Percentiles rank a stretch among this genome's conserved stretches.
These are phyloP conservation scores for Paxillus ammoniavirescens DNA, from an alignment of 768 basidiomycete species.

Conservation along the genomic window DNA sequence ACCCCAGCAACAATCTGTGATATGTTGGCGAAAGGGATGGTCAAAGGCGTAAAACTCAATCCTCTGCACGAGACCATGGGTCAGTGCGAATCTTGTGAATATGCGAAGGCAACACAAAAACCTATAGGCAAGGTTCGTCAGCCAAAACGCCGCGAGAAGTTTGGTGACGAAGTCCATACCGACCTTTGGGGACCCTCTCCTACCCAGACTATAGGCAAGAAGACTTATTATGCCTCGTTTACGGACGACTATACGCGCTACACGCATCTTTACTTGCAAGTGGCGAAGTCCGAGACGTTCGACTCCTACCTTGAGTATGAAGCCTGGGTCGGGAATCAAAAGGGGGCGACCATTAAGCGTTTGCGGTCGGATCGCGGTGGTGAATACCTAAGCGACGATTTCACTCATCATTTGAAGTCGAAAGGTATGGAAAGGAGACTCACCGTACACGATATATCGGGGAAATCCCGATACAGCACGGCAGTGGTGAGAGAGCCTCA, in stretches of 20 bases:
- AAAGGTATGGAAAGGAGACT: too few relatives aligned
- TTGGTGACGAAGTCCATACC: conserved; percentile 16
- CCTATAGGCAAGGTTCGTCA: conserved; percentile 5
- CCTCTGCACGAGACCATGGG: conserved; percentile 2
- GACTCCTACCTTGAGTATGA: conserved; percentile 1
- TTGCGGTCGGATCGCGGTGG: conserved; percentile 5
- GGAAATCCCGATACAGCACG: too few relatives aligned
- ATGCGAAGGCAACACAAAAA: conserved; percentile 6
- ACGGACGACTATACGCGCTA: conserved; percentile 6
- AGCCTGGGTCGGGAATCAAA: conserved; percentile 1
- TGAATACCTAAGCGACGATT: conserved; percentile 34
- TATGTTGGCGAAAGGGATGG: conserved; percentile 6
- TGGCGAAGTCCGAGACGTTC: conserved; percentile 8
- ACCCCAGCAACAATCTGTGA: not conserved
- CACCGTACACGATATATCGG: too few relatives aligned
- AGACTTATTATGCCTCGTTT: conserved; percentile 8
- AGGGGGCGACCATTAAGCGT: not conserved
- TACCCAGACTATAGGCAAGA: not conserved
- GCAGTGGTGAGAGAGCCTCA: too few relatives aligned
- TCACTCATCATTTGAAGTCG: too few relatives aligned
- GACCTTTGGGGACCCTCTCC: too few relatives aligned
- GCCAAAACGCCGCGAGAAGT: not conserved
- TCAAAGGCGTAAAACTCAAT: conserved; percentile 2
- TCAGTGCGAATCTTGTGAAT: conserved; percentile 9
- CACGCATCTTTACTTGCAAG: not conserved